Evolutionary conservation across 257 asterid species (phyloP).

Genomic region (Verbena officinalis): DNA sequence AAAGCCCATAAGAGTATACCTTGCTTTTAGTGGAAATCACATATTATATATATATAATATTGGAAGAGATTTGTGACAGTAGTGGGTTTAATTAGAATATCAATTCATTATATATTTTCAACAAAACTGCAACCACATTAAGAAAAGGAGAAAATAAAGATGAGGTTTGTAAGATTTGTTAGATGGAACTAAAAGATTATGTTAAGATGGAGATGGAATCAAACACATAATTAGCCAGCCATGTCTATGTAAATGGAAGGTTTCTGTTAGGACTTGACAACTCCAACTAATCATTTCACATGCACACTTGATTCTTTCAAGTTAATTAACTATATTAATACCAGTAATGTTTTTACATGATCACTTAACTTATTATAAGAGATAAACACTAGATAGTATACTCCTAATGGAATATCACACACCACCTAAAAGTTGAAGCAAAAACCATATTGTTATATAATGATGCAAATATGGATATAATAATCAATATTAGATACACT

Average conservation of each 20-base stretch:
- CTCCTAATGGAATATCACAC: too few species aligned
- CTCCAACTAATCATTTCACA: constrained; percentile 20
- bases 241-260: not conserved
- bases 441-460: not conserved
- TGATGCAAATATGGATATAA: not conserved
- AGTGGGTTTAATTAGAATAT: too few species aligned
- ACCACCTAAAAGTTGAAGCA: not conserved
- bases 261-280: constrained; percentile 8
- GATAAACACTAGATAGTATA: not conserved
- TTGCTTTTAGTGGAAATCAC: too few species aligned
- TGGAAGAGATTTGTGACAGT: too few species aligned
- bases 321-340: constrained; percentile 1
- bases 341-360: not conserved
- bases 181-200: not conserved
- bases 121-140: too few species aligned
- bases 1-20: too few species aligned
- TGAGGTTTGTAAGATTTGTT: not conserved
- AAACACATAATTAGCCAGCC: not conserved
- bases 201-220: not conserved
- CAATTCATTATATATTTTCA: too few species aligned
- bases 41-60: too few species aligned
- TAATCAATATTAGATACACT: constrained; percentile 1
- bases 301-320: not conserved
- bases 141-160: too few species aligned
- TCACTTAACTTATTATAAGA: not conserved